Percentiles rank a stretch among this genome's conserved stretches.
Evolutionary conservation across 495 filamentous ascomycete species (phyloP).

Genomic region (Neurospora sp.): DNA sequence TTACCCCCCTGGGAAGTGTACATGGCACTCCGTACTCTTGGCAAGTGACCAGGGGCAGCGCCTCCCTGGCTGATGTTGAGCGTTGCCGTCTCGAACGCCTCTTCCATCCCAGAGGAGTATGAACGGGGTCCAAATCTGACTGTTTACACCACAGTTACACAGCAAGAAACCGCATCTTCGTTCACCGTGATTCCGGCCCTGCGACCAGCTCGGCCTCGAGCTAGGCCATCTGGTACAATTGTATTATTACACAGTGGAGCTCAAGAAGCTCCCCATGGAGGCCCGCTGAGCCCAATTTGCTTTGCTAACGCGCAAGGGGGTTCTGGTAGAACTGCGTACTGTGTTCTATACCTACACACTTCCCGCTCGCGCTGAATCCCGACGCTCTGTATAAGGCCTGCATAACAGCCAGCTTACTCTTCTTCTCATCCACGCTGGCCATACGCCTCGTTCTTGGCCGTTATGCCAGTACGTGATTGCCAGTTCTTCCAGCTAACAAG

Average conservation of each 20-base stretch:
- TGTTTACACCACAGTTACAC: not conserved
- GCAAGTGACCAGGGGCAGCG: not conserved
- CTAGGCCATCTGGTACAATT: not conserved
- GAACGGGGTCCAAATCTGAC: not conserved
- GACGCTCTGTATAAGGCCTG: not conserved
- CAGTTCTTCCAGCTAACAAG: not conserved
- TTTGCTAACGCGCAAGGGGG: not conserved
- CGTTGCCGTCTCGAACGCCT: not conserved
- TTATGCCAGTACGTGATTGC: not conserved
- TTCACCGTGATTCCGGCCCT: not conserved
- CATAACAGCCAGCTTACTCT: not conserved
- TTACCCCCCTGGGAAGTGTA: not conserved
- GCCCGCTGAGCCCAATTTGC: not conserved
- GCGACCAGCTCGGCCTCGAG: not conserved
- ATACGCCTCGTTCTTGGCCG: not conserved
- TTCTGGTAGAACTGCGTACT: not conserved
- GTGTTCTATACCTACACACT: not conserved
- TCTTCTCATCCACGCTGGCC: not conserved
- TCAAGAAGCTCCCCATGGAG: not conserved
- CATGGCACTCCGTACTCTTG: not conserved
- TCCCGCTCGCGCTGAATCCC: not conserved
- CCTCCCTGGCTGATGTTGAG: not conserved
- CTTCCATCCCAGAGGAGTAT: not conserved
- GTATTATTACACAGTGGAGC: not conserved
- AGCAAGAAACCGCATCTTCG: not conserved